Conservation (phyloP, 768 basidiomycete genomes). For the Tricholomella constricta region DNA sequence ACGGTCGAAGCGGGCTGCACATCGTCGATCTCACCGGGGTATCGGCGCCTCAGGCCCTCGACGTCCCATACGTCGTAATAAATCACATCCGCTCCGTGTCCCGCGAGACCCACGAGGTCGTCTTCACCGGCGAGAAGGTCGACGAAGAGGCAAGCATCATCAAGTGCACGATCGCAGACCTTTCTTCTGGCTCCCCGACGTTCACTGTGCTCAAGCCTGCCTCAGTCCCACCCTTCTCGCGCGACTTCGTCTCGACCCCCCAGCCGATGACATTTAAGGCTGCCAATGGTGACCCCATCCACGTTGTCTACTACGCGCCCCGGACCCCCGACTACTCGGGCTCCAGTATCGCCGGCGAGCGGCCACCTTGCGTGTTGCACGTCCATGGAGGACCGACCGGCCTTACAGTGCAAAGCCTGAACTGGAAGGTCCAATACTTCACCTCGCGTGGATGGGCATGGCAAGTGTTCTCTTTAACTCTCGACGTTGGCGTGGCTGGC, state of each 20-base stretch:
- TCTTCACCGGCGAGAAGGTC: constrained; percentile 46
- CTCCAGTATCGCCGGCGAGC: constrained; percentile 47
- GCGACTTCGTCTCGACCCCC: constrained; percentile 48
- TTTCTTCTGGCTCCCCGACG: constrained; percentile 17
- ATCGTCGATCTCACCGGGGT: constrained; percentile 36
- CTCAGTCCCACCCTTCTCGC: constrained; percentile 24
- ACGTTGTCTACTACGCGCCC: constrained; percentile 70
- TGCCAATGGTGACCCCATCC: constrained; percentile 41
- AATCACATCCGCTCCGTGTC: constrained; percentile 36
- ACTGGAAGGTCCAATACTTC: constrained; percentile 61
- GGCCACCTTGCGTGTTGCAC: constrained; percentile 66
- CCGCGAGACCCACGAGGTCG: constrained; percentile 29
- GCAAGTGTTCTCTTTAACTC: constrained; percentile 34
- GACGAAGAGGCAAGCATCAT: constrained; percentile 40
- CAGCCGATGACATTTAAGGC: constrained; percentile 46
- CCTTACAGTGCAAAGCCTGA: constrained; percentile 45
- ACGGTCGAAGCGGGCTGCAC: constrained; percentile 43
- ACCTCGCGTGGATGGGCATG: constrained; percentile 76
- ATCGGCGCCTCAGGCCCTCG: constrained; percentile 32
- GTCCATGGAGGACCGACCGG: constrained; percentile 77
- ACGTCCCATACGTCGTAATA: constrained; percentile 46
- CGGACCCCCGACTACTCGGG: constrained; percentile 62
- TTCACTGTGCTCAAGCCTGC: constrained; percentile 22
- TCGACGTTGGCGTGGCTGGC: neutral
- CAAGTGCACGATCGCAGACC: constrained; percentile 33